phyloP scores from a whole-genome alignment of 768 basidiomycete species.

The Macrocybe gigantea region DNA sequence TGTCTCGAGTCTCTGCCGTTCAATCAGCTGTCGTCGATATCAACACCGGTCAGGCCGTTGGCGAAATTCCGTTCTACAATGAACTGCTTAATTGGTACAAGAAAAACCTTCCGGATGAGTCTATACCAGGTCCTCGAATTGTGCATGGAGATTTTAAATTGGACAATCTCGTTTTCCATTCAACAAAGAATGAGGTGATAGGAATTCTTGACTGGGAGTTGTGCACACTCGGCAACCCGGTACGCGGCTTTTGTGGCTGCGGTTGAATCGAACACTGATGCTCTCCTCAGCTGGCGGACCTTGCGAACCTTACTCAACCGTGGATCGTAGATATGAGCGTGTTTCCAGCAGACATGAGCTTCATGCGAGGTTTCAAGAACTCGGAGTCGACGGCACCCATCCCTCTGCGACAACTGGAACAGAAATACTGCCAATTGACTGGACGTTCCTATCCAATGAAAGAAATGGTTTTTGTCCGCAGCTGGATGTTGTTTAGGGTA shows the following conservation, averaged over 20 bases:
- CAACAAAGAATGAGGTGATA: conserved; percentile 85
- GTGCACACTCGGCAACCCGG: conserved; percentile 89
- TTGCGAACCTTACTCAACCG: conserved; percentile 85
- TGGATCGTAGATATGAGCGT: conserved; percentile 56
- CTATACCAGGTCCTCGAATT: conserved; percentile 69
- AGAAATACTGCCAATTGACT: conserved; percentile 70
- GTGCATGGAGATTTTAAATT: conserved; percentile 98
- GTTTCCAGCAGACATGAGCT: conserved; percentile 21
- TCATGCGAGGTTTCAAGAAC: conserved; percentile 61
- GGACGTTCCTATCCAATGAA: conserved; percentile 66
- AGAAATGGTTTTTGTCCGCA: conserved; percentile 76
- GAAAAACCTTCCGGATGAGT: conserved; percentile 70
- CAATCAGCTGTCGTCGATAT: conserved; percentile 69
- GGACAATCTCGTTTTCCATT: conserved; percentile 96
- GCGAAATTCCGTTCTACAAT: conserved; percentile 70
- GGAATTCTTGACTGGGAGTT: conserved; percentile 98
- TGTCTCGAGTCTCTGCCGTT: conserved; percentile 73
- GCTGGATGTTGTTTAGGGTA: conserved; percentile 84
- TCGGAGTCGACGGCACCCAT: conserved; percentile 51
- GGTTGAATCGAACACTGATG: background rate
- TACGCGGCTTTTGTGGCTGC: conserved; percentile 26
- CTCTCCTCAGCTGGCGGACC: conserved; percentile 63
- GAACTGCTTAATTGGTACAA: conserved; percentile 76
- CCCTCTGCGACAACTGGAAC: conserved; percentile 65
- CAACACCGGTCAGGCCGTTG: conserved; percentile 53